phyloP scores from a whole-genome alignment of 495 filamentous ascomycete species.

The Penicillium psychrofluorescens region DNA sequence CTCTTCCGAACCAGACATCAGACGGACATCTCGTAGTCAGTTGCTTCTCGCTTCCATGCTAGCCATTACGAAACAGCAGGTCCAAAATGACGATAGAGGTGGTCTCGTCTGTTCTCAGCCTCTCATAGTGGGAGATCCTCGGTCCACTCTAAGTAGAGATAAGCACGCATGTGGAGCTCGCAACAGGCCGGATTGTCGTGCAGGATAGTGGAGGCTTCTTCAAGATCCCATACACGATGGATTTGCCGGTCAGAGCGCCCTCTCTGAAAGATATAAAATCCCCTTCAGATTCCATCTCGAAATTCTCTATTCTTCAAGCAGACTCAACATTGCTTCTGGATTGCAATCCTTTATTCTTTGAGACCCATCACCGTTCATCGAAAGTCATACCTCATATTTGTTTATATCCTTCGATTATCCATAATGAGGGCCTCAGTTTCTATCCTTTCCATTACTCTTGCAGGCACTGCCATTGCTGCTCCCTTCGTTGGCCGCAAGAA shows the following conservation, averaged over 20 bases:
- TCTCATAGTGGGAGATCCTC: background rate
- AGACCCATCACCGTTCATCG: background rate
- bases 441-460: constrained; percentile 9
- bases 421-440: constrained; percentile 13
- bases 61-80: too few relatives aligned
- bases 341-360: background rate
- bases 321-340: constrained; percentile 3
- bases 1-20: background rate
- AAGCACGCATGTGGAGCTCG: background rate
- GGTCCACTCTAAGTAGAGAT: background rate
- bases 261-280: constrained; percentile 10
- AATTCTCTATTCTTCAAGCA: constrained; percentile 5
- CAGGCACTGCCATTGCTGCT: constrained; percentile 9
- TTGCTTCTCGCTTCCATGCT: background rate
- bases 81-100: too few relatives aligned
- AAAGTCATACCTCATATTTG: background rate
- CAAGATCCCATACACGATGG: too few relatives aligned
- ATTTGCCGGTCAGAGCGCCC: background rate
- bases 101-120: background rate
- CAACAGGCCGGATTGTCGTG: too few relatives aligned
- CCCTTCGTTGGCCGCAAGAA: constrained; percentile 3
- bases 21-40: constrained; percentile 1
- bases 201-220: too few relatives aligned
- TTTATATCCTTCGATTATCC: background rate
- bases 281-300: background rate